Evolutionary conservation across 2,329 filamentous ascomycete species (phyloP).

Genomic region (Lecanosticta acicola): DNA sequence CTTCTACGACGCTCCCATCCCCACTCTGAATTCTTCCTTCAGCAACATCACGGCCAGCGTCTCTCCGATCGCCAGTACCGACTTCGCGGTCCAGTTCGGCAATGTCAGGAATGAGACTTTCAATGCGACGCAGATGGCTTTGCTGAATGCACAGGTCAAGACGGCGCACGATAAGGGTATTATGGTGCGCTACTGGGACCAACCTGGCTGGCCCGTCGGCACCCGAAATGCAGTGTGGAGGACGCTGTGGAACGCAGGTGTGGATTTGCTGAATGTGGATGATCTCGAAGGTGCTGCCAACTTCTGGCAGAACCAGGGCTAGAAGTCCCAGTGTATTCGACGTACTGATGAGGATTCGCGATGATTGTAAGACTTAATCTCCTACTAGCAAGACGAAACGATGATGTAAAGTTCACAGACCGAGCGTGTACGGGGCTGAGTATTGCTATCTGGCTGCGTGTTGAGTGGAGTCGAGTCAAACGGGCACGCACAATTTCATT

Average conservation of each 20-base stretch:
- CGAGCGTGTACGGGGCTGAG: no score
- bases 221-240: constrained; percentile 56
- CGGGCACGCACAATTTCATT: no score
- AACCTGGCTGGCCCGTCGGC: constrained; percentile 55
- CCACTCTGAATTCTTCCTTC: constrained; percentile 38
- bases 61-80: constrained; percentile 51
- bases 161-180: constrained; percentile 54
- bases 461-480: no score
- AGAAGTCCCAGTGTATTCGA: no score
- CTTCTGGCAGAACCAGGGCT: constrained; percentile 29
- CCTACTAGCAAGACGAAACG: no score
- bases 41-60: constrained; percentile 44
- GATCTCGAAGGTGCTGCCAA: constrained; percentile 51
- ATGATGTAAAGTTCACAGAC: no score
- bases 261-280: constrained; percentile 60
- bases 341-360: no score
- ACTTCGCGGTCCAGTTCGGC: constrained; percentile 43
- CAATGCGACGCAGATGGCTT: constrained; percentile 46
- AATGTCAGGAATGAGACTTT: constrained; percentile 35
- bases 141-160: constrained; percentile 48
- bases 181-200: constrained; percentile 57
- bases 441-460: no score
- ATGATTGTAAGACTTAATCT: no score
- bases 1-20: constrained; percentile 57
- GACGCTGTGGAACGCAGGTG: constrained; percentile 51